Percentiles rank a stretch among this genome's conserved stretches.
Conservation (phyloP, 768 basidiomycete species). For the Suillus fuscotomentosus region DNA sequence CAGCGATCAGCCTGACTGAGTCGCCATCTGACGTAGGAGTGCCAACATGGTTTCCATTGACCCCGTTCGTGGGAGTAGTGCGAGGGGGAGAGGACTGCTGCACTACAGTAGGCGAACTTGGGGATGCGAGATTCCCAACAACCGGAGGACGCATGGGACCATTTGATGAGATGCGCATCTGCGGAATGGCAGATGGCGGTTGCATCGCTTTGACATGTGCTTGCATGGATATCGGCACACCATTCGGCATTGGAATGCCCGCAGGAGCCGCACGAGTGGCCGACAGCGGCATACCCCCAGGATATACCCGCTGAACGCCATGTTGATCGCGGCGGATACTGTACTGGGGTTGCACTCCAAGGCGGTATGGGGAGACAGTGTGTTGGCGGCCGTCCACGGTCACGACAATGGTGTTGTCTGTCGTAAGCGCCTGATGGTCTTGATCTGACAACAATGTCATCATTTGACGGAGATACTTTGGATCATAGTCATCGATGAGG, state of each 20-base stretch:
- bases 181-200: conserved; percentile 48
- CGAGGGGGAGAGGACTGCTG: conserved; percentile 36
- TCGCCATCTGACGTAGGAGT: conserved; percentile 44
- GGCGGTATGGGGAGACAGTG: conserved; percentile 47
- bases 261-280: conserved; percentile 18
- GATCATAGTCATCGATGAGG: conserved; percentile 69
- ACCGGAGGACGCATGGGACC: conserved; percentile 53
- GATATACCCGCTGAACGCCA: conserved; percentile 16
- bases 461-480: conserved; percentile 54
- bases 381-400: conserved; percentile 50
- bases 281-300: conserved; percentile 27
- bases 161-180: conserved; percentile 62
- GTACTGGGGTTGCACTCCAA: conserved; percentile 28
- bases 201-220: conserved; percentile 63
- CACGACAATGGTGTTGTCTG: conserved; percentile 47
- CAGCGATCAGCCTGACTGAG: conserved; percentile 15
- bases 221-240: conserved; percentile 56
- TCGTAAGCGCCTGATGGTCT: conserved; percentile 49
- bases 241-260: conserved; percentile 34
- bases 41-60: conserved; percentile 35
- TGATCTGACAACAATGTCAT: conserved; percentile 57
- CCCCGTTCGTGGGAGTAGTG: conserved; percentile 31
- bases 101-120: conserved; percentile 19
- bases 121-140: conserved; percentile 30
- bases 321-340: conserved; percentile 26